Evolutionary conservation across 116 monocot genomes (phyloP).

Genomic region (Thalassia testudinum): DNA sequence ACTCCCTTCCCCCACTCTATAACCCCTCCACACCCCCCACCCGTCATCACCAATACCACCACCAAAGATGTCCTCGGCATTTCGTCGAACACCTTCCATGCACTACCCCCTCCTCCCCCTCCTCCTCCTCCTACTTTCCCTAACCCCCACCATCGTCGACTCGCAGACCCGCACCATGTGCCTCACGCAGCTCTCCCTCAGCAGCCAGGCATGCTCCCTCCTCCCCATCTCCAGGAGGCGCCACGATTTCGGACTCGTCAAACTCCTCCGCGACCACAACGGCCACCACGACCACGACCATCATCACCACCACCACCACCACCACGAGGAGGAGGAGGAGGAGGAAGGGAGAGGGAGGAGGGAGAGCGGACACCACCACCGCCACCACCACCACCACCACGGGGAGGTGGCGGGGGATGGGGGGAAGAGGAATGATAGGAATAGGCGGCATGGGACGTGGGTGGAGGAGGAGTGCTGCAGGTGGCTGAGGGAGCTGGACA

Average conservation of each 20-base stretch:
- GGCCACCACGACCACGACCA: background rate
- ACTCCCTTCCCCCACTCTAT: too few species aligned
- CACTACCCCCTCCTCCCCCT: too few species aligned
- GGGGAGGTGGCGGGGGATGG: constrained; percentile 2
- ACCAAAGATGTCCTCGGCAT: background rate
- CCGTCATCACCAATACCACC: background rate
- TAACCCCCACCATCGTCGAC: background rate
- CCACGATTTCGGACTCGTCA: background rate
- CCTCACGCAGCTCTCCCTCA: constrained; percentile 30
- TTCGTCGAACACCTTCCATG: too few species aligned
- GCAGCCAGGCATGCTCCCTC: constrained; percentile 26
- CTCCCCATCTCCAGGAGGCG: background rate
- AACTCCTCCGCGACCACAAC: background rate
- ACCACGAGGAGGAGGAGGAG: background rate
- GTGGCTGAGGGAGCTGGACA: constrained; percentile 44
- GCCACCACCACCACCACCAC: background rate
- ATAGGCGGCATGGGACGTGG: too few species aligned
- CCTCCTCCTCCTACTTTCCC: too few species aligned
- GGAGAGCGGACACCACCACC: background rate
- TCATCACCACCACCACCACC: background rate
- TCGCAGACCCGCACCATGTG: constrained; percentile 9
- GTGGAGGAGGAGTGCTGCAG: constrained; percentile 33
- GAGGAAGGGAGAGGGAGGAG: background rate
- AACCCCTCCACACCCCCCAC: background rate
- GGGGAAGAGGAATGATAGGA: too few species aligned